phyloP scores from a whole-genome alignment of 192 early-diverging fungal species.

The Gryganskiella cystojenkinii region DNA sequence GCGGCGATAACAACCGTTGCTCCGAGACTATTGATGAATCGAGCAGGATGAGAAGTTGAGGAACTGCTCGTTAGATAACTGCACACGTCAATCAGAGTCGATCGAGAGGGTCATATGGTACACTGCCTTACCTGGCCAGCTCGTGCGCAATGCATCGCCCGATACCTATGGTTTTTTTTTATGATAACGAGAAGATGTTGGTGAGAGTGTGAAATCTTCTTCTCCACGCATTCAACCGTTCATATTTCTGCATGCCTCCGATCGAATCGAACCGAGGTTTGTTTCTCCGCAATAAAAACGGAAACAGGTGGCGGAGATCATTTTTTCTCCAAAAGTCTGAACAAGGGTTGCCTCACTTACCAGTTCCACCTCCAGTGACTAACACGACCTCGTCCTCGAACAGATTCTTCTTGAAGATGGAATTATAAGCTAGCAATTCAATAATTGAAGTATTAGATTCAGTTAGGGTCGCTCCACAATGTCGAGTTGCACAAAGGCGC shows the following conservation, averaged over 20 bases:
- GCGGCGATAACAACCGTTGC: conserved; percentile 63
- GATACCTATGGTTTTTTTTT: conserved; percentile 46
- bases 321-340: not conserved
- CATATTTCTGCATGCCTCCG: not conserved
- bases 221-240: not conserved
- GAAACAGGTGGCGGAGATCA: not conserved
- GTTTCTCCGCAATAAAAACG: not conserved
- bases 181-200: not conserved
- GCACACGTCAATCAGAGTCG: too few species aligned
- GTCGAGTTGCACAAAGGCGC: not conserved
- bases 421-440: conserved; percentile 34
- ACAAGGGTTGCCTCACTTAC: conserved; percentile 14
- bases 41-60: not conserved
- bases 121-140: conserved; percentile 42
- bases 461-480: not conserved
- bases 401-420: conserved; percentile 53
- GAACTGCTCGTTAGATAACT: not conserved
- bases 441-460: not conserved
- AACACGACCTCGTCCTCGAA: conserved; percentile 58
- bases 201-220: not conserved
- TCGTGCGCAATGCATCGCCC: conserved; percentile 59
- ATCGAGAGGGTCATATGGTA: too few species aligned
- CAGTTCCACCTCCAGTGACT: conserved; percentile 65
- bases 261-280: not conserved
- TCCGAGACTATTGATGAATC: conserved; percentile 40